phyloP scores from a whole-genome alignment of 441 rosid genomes.

The Gossypium davidsonii region DNA sequence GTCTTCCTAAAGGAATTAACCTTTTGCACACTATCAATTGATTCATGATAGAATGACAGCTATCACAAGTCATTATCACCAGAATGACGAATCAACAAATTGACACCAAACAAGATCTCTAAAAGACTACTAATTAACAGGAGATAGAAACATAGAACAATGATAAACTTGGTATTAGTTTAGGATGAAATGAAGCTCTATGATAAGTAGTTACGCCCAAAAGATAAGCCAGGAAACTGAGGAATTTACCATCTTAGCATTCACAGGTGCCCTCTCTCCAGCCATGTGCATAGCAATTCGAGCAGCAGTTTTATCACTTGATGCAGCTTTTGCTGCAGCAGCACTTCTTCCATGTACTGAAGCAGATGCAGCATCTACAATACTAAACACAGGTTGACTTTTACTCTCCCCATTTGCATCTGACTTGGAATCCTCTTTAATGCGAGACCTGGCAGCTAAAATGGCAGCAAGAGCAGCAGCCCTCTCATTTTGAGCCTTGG shows the following conservation, averaged over 20 bases:
- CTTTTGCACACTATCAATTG: neutral
- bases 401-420: constrained; percentile 44
- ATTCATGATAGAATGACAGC: neutral
- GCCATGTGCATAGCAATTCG: constrained; percentile 94
- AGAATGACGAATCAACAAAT: neutral
- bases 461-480: constrained; percentile 84
- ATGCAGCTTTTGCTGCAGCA: constrained; percentile 77
- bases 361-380: constrained; percentile 97
- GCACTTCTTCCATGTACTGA: constrained; percentile 95
- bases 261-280: constrained; percentile 86
- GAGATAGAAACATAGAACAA: neutral
- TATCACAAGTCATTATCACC: neutral
- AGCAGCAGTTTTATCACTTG: constrained; percentile 81
- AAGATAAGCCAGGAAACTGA: constrained; percentile 10
- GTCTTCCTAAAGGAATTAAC: neutral
- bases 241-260: constrained; percentile 67
- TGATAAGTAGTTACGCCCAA: neutral
- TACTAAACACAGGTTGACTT: constrained; percentile 50
- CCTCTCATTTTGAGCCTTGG: constrained; percentile 88
- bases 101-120: neutral
- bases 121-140: neutral
- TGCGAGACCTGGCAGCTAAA: constrained; percentile 74
- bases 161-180: neutral
- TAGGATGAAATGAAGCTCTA: neutral
- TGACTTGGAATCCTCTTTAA: constrained; percentile 55